These are phyloP conservation scores for Schrenkiella parvula DNA, from an alignment of 345 rosid species.

Conservation along the genomic window DNA sequence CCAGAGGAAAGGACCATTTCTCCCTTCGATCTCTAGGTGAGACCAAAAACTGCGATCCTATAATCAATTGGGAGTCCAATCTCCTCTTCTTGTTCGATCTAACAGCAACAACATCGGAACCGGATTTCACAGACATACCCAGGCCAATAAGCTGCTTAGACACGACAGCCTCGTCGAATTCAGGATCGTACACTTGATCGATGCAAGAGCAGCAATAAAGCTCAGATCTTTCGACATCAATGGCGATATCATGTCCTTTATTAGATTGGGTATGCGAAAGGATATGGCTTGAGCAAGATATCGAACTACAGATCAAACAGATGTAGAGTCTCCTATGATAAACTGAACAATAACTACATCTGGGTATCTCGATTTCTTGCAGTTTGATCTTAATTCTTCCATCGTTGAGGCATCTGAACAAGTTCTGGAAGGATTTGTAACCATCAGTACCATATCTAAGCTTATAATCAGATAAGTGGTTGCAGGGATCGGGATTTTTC, in stretches of 20 bases:
- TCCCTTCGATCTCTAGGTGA: slow-evolving; percentile 52
- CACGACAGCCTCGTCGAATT: slow-evolving; percentile 67
- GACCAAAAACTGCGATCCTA: slow-evolving; percentile 42
- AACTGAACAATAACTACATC: slow-evolving; percentile 60
- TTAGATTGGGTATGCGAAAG: slow-evolving; percentile 55
- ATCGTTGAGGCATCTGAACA: slow-evolving; percentile 41
- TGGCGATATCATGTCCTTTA: slow-evolving; percentile 61
- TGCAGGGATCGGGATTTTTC: slow-evolving; percentile 59
- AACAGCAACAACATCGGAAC: slow-evolving; percentile 32
- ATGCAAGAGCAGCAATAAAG: slow-evolving; percentile 73
- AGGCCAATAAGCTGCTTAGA: slow-evolving; percentile 43
- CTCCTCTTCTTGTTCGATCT: slow-evolving; percentile 67
- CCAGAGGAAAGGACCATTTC: slow-evolving; percentile 64
- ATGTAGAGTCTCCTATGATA: slow-evolving; percentile 48
- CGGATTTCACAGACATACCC: slow-evolving; percentile 39
- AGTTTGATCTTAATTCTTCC: slow-evolving; percentile 50
- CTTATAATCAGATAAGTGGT: slow-evolving; percentile 77
- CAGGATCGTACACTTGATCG: slow-evolving; percentile 88
- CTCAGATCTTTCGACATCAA: slow-evolving; percentile 84
- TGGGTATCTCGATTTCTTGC: slow-evolving; percentile 39
- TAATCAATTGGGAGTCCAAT: slow-evolving; percentile 47
- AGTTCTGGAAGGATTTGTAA: slow-evolving; percentile 47
- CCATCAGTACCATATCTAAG: slow-evolving; percentile 53
- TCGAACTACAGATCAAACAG: slow-evolving; percentile 68
- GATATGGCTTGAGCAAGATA: slow-evolving; percentile 65